A percentile compares a stretch with the other conserved stretches of the same genome.
Evolutionary conservation across 768 basidiomycete species (phyloP).

Genomic region (Leccinum olivaceopallidum): DNA sequence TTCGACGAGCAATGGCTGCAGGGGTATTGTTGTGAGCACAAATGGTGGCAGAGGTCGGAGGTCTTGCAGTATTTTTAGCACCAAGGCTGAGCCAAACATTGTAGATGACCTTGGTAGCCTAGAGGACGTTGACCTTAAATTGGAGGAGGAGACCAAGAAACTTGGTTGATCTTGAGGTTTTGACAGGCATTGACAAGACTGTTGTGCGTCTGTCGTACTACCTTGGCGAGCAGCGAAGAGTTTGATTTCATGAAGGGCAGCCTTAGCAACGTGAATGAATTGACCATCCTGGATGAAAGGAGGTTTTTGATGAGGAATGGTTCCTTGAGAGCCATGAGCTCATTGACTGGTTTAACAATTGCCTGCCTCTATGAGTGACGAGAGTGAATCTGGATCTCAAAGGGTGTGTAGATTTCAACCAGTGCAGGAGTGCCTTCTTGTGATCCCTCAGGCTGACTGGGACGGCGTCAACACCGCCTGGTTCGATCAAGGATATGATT

Average conservation of each 20-base stretch:
- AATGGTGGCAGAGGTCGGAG: too few relatives aligned
- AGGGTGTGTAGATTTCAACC: background rate
- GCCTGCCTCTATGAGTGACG: background rate
- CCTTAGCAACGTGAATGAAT: background rate
- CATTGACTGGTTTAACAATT: background rate
- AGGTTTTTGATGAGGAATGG: background rate
- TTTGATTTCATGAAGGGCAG: background rate
- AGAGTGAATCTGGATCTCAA: background rate
- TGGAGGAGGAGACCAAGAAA: background rate
- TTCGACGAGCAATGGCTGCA: background rate
- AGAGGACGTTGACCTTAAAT: background rate
- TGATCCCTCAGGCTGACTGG: background rate
- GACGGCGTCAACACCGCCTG: background rate
- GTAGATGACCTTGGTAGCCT: background rate
- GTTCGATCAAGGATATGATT: background rate
- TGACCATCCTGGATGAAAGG: background rate
- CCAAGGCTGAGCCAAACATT: background rate
- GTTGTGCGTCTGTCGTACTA: background rate
- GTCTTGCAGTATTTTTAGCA: background rate
- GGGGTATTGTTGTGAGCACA: background rate
- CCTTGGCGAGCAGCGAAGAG: background rate
- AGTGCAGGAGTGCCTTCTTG: background rate
- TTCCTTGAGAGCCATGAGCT: background rate
- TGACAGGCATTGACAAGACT: background rate
- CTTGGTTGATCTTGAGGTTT: background rate